phyloP scores from a whole-genome alignment of 805 yeast species.

The Candida krabiensis region DNA sequence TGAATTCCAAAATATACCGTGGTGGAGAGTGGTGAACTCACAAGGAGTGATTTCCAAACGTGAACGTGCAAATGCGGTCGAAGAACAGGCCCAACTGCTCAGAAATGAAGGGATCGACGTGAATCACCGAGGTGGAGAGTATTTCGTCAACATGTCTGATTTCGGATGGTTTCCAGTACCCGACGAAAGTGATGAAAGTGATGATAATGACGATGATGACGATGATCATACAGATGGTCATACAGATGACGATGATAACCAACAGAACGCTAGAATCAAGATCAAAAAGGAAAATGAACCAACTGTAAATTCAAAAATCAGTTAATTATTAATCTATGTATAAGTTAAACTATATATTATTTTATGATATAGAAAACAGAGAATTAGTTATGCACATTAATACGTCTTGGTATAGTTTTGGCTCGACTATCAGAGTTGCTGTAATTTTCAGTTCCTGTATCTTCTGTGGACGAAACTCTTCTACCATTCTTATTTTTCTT shows the following conservation, averaged over 20 bases:
- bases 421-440: not conserved
- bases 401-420: not conserved
- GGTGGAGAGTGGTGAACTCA: conserved; percentile 80
- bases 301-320: not conserved
- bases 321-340: not conserved
- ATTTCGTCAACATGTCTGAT: conserved; percentile 41
- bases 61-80: conserved; percentile 40
- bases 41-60: conserved; percentile 62
- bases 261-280: too few species aligned
- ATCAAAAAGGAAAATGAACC: not conserved
- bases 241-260: too few species aligned
- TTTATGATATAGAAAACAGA: too few species aligned
- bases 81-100: conserved; percentile 46
- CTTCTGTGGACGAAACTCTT: too few species aligned
- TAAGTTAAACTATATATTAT: not conserved
- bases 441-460: too few species aligned
- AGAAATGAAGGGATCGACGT: conserved; percentile 50
- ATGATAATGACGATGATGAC: conserved; percentile 4
- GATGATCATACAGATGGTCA: conserved; percentile 2
- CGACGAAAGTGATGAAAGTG: conserved; percentile 18
- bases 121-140: conserved; percentile 27
- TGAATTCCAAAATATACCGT: conserved; percentile 51
- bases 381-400: not conserved
- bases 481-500: too few species aligned
- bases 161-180: conserved; percentile 72